A percentile compares a stretch with the other conserved stretches of the same genome.
These are phyloP conservation scores for Dactylella cylindrospora DNA, from an alignment of 2,329 filamentous ascomycete genomes.

Conservation along the genomic window DNA sequence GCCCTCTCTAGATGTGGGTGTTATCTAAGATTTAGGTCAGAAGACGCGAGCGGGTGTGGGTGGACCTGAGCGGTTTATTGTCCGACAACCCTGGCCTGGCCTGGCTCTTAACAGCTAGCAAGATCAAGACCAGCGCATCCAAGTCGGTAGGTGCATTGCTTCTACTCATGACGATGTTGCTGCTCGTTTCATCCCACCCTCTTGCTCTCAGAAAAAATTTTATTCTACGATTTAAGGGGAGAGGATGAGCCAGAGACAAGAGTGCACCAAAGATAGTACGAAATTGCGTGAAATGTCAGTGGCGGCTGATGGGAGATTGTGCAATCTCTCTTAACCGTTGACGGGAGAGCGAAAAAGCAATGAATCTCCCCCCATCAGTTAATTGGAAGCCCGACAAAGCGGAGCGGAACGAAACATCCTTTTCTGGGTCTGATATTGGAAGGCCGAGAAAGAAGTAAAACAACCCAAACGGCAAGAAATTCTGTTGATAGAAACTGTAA, in stretches of 20 bases:
- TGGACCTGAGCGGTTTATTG: no score
- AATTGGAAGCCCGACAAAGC: no score
- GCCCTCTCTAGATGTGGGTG: conserved; percentile 16
- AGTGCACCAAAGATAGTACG: no score
- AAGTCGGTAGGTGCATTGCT: conserved; percentile 29
- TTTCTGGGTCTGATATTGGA: no score
- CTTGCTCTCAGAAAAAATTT: no score
- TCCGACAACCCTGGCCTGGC: conserved; percentile 8
- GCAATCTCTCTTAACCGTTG: conserved; percentile 37
- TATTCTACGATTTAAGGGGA: conserved; percentile 23
- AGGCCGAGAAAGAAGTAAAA: no score
- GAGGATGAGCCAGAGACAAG: background rate
- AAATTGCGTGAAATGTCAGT: no score
- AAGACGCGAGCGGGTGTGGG: conserved; percentile 39
- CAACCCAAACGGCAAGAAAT: no score
- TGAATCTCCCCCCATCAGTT: no score
- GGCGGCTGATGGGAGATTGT: conserved; percentile 40
- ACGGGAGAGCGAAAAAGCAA: no score
- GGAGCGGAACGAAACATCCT: no score
- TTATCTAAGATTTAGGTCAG: conserved; percentile 39
- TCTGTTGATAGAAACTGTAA: no score
- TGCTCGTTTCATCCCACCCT: conserved; percentile 3
- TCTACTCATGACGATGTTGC: conserved; percentile 28
- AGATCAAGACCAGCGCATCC: conserved; percentile 42
- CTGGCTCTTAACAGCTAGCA: conserved; percentile 28